Conservation (phyloP, 2,329 filamentous ascomycete genomes). For the Penicillium sp. region DNA sequence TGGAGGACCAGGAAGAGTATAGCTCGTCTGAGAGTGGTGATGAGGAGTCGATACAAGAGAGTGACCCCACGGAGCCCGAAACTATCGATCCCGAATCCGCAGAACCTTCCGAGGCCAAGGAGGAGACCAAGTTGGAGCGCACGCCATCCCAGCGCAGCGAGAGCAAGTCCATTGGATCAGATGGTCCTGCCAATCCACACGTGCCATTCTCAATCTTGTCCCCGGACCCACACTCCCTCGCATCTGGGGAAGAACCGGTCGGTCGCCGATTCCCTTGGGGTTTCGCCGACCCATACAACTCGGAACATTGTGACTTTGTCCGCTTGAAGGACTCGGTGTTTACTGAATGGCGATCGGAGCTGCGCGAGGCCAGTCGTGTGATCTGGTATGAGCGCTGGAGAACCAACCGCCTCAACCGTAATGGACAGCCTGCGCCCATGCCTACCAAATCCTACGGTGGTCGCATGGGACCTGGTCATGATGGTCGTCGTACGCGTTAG, state of each 20-base stretch:
- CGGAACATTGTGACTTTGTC: slow-evolving; percentile 89
- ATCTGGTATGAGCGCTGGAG: slow-evolving; percentile 97
- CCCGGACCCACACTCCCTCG: slow-evolving; percentile 76
- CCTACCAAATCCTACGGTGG: slow-evolving; percentile 25
- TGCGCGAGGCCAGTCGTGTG: slow-evolving; percentile 86
- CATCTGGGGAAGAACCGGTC: slow-evolving; percentile 54
- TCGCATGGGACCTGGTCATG: slow-evolving; percentile 29
- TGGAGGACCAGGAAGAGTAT: slow-evolving; percentile 73
- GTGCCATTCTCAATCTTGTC: slow-evolving; percentile 91
- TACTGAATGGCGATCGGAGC: slow-evolving; percentile 85
- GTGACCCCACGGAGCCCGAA: slow-evolving; percentile 24
- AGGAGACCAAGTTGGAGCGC: neutral
- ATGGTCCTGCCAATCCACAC: slow-evolving; percentile 56
- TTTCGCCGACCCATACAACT: slow-evolving; percentile 89
- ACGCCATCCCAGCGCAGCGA: slow-evolving; percentile 37
- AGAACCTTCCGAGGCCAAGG: slow-evolving; percentile 9
- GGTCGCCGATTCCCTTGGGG: slow-evolving; percentile 96
- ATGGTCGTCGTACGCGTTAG: slow-evolving; percentile 27
- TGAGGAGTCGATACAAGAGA: slow-evolving; percentile 36
- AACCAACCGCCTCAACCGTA: slow-evolving; percentile 53
- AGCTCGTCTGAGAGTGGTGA: slow-evolving; percentile 51
- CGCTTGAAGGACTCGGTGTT: slow-evolving; percentile 91
- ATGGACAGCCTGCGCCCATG: slow-evolving; percentile 24
- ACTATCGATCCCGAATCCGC: slow-evolving; percentile 21
- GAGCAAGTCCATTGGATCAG: slow-evolving; percentile 38